Percentiles rank a stretch among this genome's conserved stretches.
Conservation (phyloP, 805 yeast genomes). For the Candida dendrica region DNA sequence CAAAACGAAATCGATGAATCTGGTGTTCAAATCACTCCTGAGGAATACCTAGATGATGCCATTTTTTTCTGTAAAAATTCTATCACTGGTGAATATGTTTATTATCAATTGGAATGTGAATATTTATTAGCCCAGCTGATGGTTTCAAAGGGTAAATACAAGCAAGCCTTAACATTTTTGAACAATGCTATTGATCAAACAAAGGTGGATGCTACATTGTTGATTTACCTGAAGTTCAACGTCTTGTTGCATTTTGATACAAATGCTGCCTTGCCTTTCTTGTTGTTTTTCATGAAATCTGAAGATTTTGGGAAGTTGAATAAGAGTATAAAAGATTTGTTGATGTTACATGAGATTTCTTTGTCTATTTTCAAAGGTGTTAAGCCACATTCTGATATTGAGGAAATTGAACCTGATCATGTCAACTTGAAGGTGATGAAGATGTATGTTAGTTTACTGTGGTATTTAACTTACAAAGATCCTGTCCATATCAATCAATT, state of each 20-base stretch:
- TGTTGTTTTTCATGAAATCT: slow-evolving; percentile 1
- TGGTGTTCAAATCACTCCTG: slow-evolving; percentile 4
- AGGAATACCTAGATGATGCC: slow-evolving; percentile 6
- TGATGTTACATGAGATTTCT: slow-evolving; percentile 8
- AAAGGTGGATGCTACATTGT: background rate
- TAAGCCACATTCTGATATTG: background rate
- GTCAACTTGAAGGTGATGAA: background rate
- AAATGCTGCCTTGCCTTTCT: slow-evolving; percentile 6
- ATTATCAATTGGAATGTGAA: slow-evolving; percentile 5
- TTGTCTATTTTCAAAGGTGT: slow-evolving; percentile 9
- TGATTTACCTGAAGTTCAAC: slow-evolving; percentile 6
- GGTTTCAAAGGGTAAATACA: slow-evolving; percentile 2
- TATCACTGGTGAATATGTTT: background rate
- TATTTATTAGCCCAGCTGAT: slow-evolving; percentile 1
- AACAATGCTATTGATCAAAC: background rate
- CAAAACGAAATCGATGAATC: background rate
- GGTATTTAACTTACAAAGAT: background rate
- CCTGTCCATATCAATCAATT: background rate
- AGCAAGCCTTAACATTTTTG: slow-evolving; percentile 8
- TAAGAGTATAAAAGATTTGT: slow-evolving; percentile 2
- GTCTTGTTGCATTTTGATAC: slow-evolving; percentile 6
- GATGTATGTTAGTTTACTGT: background rate
- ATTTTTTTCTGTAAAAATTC: slow-evolving; percentile 10
- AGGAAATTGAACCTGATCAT: background rate
- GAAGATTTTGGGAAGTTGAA: background rate